A percentile compares a stretch with the other conserved stretches of the same genome.
Evolutionary conservation across 2,329 filamentous ascomycete genomes (phyloP).

Genomic region (Neopestalotiopsis clavispora): DNA sequence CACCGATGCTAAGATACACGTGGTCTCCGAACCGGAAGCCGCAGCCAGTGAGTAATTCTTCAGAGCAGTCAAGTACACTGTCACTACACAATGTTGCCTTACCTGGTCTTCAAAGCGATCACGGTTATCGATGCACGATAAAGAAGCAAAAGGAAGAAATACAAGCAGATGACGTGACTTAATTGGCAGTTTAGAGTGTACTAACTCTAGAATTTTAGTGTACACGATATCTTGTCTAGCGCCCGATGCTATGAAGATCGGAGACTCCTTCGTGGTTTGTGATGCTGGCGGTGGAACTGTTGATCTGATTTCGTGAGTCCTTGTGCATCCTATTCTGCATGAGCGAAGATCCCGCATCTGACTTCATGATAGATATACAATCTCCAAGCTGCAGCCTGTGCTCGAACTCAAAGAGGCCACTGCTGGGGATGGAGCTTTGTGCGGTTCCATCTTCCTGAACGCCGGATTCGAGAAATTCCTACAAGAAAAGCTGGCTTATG

Average conservation of each 20-base stretch:
- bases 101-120: no score
- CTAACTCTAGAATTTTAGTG: not conserved
- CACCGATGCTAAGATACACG: conserved; percentile 41
- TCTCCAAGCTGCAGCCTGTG: conserved; percentile 47
- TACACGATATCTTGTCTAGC: conserved; percentile 37
- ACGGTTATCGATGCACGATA: no score
- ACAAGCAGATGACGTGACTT: no score
- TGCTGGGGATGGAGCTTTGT: conserved; percentile 53
- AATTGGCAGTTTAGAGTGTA: not conserved
- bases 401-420: conserved; percentile 56
- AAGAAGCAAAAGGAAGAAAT: no score
- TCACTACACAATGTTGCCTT: no score
- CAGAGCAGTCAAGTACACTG: not conserved
- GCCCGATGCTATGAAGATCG: conserved; percentile 45
- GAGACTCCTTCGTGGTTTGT: conserved; percentile 56
- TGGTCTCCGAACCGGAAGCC: conserved; percentile 60
- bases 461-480: conserved; percentile 51
- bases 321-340: not conserved
- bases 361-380: conserved; percentile 41
- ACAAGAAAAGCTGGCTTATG: conserved; percentile 47
- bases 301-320: conserved; percentile 50
- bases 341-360: not conserved
- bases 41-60: conserved; percentile 40
- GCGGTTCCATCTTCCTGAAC: conserved; percentile 56
- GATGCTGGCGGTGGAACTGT: conserved; percentile 52